Conservation (phyloP, 1,284 basidiomycete genomes). For the Rhodotorula sp. region DNA sequence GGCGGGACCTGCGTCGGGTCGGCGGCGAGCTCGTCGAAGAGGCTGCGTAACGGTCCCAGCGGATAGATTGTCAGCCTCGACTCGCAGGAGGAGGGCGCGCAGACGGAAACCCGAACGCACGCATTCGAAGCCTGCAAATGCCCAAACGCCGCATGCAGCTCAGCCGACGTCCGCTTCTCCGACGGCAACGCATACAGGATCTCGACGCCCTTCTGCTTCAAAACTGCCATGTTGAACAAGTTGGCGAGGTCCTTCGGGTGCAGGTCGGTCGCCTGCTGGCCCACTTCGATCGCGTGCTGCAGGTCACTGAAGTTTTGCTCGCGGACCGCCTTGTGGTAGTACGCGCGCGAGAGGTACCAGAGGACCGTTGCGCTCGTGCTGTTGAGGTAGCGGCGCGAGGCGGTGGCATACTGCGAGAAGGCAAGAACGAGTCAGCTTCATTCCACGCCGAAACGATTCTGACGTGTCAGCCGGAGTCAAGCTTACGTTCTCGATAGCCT, state of each 20-base stretch:
- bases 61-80: not conserved
- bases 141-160: constrained; percentile 71
- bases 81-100: not conserved
- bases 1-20: constrained; percentile 70
- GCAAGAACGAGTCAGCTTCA: not conserved
- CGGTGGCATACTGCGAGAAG: constrained; percentile 76
- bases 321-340: constrained; percentile 86
- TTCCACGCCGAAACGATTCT: too few relatives aligned
- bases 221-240: constrained; percentile 92
- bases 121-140: constrained; percentile 85
- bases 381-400: constrained; percentile 71
- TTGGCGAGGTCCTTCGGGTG: constrained; percentile 82
- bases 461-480: not conserved
- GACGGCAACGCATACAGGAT: constrained; percentile 72
- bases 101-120: constrained; percentile 53
- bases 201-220: constrained; percentile 89
- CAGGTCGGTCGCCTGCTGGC: constrained; percentile 76
- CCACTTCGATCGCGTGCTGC: constrained; percentile 73
- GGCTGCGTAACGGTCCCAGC: constrained; percentile 54
- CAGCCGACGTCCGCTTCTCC: constrained; percentile 72
- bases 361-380: constrained; percentile 67
- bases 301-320: constrained; percentile 77
- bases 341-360: constrained; percentile 74
- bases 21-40: constrained; percentile 75
- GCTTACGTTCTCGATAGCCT: constrained; percentile 85